Conservation (phyloP, 306 rosid species). For the Urtica urens region DNA sequence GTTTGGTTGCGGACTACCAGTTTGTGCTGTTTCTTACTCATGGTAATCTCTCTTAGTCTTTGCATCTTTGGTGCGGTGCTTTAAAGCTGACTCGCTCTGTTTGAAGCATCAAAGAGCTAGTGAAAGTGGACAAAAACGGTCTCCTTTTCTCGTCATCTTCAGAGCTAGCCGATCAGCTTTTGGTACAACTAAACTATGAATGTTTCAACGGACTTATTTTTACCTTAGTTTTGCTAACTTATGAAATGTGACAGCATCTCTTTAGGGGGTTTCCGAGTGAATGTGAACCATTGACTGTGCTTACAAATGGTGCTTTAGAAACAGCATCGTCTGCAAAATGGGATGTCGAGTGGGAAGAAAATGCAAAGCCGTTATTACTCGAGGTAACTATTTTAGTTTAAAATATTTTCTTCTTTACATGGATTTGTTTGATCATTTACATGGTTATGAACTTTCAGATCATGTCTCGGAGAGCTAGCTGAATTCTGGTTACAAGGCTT, state of each 20-base stretch:
- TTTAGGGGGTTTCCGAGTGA: constrained; percentile 81
- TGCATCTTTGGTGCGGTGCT: background rate
- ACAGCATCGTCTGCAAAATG: constrained; percentile 60
- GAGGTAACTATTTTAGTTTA: constrained; percentile 38
- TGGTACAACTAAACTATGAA: constrained; percentile 26
- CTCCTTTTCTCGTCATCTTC: constrained; percentile 84
- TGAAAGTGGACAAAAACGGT: constrained; percentile 68
- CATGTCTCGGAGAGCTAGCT: too few relatives aligned
- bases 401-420: too few relatives aligned
- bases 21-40: constrained; percentile 94
- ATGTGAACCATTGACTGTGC: constrained; percentile 44
- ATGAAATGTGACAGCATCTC: constrained; percentile 46
- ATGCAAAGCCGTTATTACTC: constrained; percentile 67
- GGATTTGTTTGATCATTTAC: background rate
- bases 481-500: too few relatives aligned
- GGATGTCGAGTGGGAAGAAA: constrained; percentile 83
- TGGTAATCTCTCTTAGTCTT: constrained; percentile 36
- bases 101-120: constrained; percentile 78
- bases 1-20: constrained; percentile 98
- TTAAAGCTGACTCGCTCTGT: constrained; percentile 7
- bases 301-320: constrained; percentile 56
- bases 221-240: constrained; percentile 9
- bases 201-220: background rate
- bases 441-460: background rate
- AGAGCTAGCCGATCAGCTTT: constrained; percentile 86